Conservation (phyloP, 2,329 filamentous ascomycete species). For the Paraconiothyrium sp. region DNA sequence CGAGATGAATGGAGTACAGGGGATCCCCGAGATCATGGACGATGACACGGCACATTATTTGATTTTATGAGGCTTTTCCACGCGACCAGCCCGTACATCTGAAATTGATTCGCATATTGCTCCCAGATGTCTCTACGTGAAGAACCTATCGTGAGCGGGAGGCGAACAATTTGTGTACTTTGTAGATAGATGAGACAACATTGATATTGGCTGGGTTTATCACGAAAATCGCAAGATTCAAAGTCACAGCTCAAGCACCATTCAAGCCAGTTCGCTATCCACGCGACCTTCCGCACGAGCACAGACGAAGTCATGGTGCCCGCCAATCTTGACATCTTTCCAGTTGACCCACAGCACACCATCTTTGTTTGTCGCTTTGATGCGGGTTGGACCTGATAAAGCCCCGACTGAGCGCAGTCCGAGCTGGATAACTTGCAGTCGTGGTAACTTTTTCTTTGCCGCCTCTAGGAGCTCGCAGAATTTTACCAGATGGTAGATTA, state of each 20-base stretch:
- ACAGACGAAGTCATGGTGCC: not conserved
- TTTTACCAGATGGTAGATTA: slow-evolving; percentile 3
- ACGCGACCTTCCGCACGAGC: too few species aligned
- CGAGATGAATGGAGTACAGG: too few species aligned
- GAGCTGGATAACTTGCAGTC: not conserved
- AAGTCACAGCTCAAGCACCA: too few species aligned
- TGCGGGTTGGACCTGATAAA: not conserved
- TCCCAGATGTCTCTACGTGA: slow-evolving; percentile 51
- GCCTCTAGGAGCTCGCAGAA: not conserved
- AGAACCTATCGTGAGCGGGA: slow-evolving; percentile 47
- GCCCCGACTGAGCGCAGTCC: not conserved
- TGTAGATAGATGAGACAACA: too few species aligned
- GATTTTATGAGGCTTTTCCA: too few species aligned
- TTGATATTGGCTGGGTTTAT: too few species aligned
- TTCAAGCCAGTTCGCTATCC: too few species aligned
- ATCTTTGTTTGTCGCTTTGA: not conserved
- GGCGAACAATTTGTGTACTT: slow-evolving; percentile 36
- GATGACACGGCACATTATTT: too few species aligned
- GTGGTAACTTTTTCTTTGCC: not conserved
- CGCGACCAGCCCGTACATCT: slow-evolving; percentile 12
- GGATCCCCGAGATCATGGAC: too few species aligned
- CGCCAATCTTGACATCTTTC: slow-evolving; percentile 1
- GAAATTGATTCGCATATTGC: slow-evolving; percentile 41
- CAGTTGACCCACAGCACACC: slow-evolving; percentile 1
- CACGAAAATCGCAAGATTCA: too few species aligned